Evolutionary conservation across 1,139 yeast species (phyloP).

Genomic region (Candida mesenterica): DNA sequence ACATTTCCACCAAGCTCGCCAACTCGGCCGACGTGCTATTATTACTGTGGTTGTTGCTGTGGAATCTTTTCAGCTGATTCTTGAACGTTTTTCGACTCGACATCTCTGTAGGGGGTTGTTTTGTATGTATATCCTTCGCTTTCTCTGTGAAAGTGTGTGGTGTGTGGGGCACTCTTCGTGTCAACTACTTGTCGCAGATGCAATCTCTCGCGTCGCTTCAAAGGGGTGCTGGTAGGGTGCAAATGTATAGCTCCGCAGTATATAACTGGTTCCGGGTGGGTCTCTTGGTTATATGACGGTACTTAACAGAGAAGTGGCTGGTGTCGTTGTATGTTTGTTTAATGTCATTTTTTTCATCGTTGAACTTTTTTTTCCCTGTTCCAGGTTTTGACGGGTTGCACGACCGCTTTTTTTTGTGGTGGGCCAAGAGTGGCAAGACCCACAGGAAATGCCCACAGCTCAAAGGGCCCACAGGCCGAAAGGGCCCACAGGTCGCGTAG

Average conservation of each 20-base stretch:
- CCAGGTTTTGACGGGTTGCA: neutral
- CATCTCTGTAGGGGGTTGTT: constrained; percentile 9
- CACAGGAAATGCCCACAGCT: too few species aligned
- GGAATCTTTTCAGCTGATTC: constrained; percentile 48
- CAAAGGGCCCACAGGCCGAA: too few species aligned
- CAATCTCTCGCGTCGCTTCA: too few species aligned
- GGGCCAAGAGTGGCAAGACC: too few species aligned
- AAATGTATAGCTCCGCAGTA: too few species aligned
- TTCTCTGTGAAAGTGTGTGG: constrained; percentile 6
- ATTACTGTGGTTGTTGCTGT: constrained; percentile 15
- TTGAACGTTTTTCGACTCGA: constrained; percentile 39
- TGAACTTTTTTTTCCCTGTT: constrained; percentile 3
- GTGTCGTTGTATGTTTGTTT: too few species aligned
- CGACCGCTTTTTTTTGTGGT: too few species aligned
- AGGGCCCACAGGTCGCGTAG: too few species aligned
- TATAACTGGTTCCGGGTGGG: neutral
- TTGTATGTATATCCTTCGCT: constrained; percentile 4
- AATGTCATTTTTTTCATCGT: constrained; percentile 3
- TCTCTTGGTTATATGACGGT: neutral
- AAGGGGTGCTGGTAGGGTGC: too few species aligned
- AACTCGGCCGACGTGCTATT: constrained; percentile 33
- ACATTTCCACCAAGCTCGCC: constrained; percentile 71
- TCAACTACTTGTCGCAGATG: too few species aligned
- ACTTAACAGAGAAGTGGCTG: constrained; percentile 1
- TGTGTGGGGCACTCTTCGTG: too few species aligned